A percentile compares a stretch with the other conserved stretches of the same genome.
These are phyloP conservation scores for Blastobotrys americana DNA, from an alignment of 805 yeast genomes.

Conservation along the genomic window DNA sequence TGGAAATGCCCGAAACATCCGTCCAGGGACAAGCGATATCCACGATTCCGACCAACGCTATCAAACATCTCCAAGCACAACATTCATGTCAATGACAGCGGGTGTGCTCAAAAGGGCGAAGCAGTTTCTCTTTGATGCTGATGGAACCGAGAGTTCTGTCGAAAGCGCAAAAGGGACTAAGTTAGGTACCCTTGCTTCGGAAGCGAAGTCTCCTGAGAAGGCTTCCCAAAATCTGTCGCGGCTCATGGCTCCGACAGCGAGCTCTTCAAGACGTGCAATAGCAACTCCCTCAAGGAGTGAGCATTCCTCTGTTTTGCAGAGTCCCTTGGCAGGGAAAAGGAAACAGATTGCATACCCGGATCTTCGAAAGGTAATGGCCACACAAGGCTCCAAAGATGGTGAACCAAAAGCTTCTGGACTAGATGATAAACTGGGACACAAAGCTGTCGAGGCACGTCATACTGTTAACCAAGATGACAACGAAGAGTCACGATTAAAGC, in stretches of 20 bases:
- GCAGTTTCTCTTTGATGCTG: constrained; percentile 16
- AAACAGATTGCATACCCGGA: not conserved
- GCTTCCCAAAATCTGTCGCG: constrained; percentile 3
- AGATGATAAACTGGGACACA: not conserved
- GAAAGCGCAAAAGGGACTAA: not conserved
- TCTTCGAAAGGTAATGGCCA: not conserved
- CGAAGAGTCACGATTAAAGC: not conserved
- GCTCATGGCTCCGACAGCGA: constrained; percentile 20
- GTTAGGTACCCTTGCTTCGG: too few relatives aligned
- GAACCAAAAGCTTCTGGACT: not conserved
- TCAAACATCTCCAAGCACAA: not conserved
- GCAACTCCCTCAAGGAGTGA: constrained; percentile 1
- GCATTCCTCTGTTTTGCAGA: not conserved
- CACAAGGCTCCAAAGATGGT: not conserved
- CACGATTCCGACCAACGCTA: too few relatives aligned
- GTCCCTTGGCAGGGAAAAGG: constrained; percentile 7
- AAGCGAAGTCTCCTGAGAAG: not conserved
- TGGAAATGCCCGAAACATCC: too few relatives aligned
- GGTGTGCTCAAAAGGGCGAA: constrained; percentile 17
- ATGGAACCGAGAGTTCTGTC: not conserved
- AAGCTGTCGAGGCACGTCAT: not conserved
- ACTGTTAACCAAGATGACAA: not conserved
- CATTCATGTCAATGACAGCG: constrained; percentile 10
- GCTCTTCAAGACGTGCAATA: constrained; percentile 8
- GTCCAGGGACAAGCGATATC: too few relatives aligned